Conservation (phyloP, 768 basidiomycete genomes). For the Lyophyllum decastes region DNA sequence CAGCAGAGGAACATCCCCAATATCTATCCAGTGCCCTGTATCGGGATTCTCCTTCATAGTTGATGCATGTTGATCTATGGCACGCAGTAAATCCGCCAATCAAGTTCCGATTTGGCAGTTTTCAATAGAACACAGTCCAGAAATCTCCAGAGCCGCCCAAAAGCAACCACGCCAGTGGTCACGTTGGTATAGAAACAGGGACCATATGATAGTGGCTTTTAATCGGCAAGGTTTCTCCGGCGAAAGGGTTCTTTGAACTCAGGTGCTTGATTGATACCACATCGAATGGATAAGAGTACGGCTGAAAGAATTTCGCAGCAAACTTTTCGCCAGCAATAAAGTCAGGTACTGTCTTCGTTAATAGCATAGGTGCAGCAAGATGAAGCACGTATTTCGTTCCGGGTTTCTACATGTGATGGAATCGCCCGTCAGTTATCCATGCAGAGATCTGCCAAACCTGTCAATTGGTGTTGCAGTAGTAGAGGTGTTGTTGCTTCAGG, state of each 20-base stretch:
- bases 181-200: slow-evolving; percentile 8
- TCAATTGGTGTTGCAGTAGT: neutral
- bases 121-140: neutral
- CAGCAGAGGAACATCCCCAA: neutral
- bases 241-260: neutral
- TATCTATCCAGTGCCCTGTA: too few species aligned
- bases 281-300: neutral
- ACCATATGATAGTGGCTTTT: neutral
- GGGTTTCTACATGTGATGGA: neutral
- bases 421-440: neutral
- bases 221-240: neutral
- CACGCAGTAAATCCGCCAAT: slow-evolving; percentile 7
- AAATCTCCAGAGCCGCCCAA: neutral
- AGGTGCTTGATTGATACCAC: neutral
- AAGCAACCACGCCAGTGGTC: neutral
- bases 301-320: too few species aligned
- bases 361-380: too few species aligned
- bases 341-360: neutral
- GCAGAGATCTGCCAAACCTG: neutral
- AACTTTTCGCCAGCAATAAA: neutral
- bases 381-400: neutral
- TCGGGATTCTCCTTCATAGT: neutral
- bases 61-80: neutral
- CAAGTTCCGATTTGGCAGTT: neutral
- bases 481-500: too few species aligned